Evolutionary conservation across 1,284 basidiomycete species (phyloP).

Genomic region (Schizopora paradoxa): DNA sequence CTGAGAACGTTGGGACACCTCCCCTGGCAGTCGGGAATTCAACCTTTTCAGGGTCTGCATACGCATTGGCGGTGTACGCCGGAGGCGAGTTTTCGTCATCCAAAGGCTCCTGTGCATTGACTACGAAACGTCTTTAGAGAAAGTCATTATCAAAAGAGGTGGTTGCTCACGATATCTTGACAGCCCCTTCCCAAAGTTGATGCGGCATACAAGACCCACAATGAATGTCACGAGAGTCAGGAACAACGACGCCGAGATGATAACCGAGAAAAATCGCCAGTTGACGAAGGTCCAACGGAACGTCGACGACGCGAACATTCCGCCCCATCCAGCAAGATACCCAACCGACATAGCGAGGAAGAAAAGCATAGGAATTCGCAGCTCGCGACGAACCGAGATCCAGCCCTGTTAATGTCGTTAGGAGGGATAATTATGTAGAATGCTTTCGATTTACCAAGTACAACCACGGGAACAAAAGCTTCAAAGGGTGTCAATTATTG

Average conservation of each 20-base stretch:
- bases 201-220: constrained; percentile 58
- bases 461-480: constrained; percentile 69
- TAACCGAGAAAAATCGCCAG: constrained; percentile 69
- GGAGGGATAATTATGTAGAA: not conserved
- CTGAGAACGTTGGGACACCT: constrained; percentile 51
- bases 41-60: constrained; percentile 53
- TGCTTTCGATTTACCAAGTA: constrained; percentile 37
- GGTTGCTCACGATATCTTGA: constrained; percentile 55
- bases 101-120: constrained; percentile 49
- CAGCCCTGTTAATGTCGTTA: constrained; percentile 47
- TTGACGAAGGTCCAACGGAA: constrained; percentile 73
- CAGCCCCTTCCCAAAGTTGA: constrained; percentile 73
- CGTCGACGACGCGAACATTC: constrained; percentile 64
- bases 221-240: constrained; percentile 51
- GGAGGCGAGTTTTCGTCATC: constrained; percentile 44
- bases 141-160: not conserved
- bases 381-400: constrained; percentile 66
- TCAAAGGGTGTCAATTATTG: constrained; percentile 14
- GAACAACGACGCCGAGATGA: constrained; percentile 52
- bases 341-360: constrained; percentile 58
- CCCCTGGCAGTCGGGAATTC: constrained; percentile 53
- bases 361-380: constrained; percentile 48
- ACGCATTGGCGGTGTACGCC: constrained; percentile 26
- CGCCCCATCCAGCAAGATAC: constrained; percentile 61
- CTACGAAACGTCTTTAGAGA: constrained; percentile 31